Base-by-base conservation (phyloP, 805 yeast species). In the Blastobotrys chiropterorum region DNA sequence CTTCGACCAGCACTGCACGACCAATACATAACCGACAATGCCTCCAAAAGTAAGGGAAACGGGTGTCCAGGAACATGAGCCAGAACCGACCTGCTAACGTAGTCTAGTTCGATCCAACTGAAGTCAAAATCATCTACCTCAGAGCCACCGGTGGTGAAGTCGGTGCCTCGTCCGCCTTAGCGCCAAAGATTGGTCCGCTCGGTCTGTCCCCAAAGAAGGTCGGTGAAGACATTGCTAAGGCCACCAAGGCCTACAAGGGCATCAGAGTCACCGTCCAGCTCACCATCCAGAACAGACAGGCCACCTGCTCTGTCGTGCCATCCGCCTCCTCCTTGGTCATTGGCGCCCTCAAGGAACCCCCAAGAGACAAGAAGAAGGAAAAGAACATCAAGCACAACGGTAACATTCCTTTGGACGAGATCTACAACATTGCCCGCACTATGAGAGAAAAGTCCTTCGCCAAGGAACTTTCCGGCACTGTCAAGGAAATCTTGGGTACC, bases 71-170 rank as follows among this genome's bases (percentile, higher is more conserved):
- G 19, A 19, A 46, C n/a, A 44, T 45, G 47, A n/a, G 14, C 20
- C 7, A n/a, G 15, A 16, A 34, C 13, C 20, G n/a, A 16, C 15
- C 38, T 19, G 40, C 46, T 47, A 42, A 39, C 53, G 4, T 45
- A 8, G 15, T n/a, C 96, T 89, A 94, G 83, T 83, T 90, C 80
- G 99, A 94, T 78, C 99, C 99, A 73, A 79, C 67, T 82, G 99
- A 94, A 87, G 96, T 94, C 75, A 90, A 90, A 80, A 88, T 80
- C 87, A 81, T 94, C 80, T 92, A 92, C 88, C 81, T 94, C 79
- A 89, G 99, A 86, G 97, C 99, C 79, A 95, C 90, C 68, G 99
- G 99, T 87, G 99, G 99, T 84, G 99, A 94, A 83, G 95, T 94
- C 71, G 99, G 98, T 82, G 96, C 97, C 72, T 90, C 98, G 61